Evolutionary conservation across 129 eudicot genomes (phyloP).

Genomic region (Flaveria brownii): DNA sequence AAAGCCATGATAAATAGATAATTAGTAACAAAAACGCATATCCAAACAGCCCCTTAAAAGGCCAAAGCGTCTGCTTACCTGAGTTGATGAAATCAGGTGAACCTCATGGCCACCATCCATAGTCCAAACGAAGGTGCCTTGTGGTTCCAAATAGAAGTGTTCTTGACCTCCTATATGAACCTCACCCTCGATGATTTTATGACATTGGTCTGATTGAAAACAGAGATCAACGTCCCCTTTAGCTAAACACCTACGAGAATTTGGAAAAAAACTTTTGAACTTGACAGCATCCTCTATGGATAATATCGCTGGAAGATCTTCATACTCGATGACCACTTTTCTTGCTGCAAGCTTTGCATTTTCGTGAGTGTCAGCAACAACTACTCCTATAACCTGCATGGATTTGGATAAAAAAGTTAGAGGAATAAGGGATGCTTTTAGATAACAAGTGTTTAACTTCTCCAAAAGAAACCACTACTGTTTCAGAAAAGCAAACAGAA

Average conservation of each 20-base stretch:
- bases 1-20: background rate
- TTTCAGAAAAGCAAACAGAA: background rate
- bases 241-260: constrained; percentile 51
- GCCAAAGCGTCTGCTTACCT: constrained; percentile 47
- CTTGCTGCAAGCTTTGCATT: constrained; percentile 87
- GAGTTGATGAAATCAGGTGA: constrained; percentile 97
- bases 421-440: background rate
- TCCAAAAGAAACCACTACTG: background rate
- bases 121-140: constrained; percentile 79
- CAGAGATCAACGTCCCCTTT: constrained; percentile 82
- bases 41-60: background rate
- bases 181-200: constrained; percentile 84
- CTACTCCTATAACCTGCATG: constrained; percentile 82
- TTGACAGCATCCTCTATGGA: constrained; percentile 81
- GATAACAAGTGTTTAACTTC: background rate
- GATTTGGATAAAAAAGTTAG: constrained; percentile 2
- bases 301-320: constrained; percentile 79
- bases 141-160: constrained; percentile 94
- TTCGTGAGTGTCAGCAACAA: constrained; percentile 97
- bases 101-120: constrained; percentile 92
- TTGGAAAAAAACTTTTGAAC: constrained; percentile 67
- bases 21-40: background rate
- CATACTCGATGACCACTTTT: constrained; percentile 74
- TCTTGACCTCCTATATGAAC: constrained; percentile 95
- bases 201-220: constrained; percentile 71